A percentile compares a stretch with the other conserved stretches of the same genome.
phyloP scores from a whole-genome alignment of 2,329 filamentous ascomycete genomes.

The Dothiorella sarmentorum region DNA sequence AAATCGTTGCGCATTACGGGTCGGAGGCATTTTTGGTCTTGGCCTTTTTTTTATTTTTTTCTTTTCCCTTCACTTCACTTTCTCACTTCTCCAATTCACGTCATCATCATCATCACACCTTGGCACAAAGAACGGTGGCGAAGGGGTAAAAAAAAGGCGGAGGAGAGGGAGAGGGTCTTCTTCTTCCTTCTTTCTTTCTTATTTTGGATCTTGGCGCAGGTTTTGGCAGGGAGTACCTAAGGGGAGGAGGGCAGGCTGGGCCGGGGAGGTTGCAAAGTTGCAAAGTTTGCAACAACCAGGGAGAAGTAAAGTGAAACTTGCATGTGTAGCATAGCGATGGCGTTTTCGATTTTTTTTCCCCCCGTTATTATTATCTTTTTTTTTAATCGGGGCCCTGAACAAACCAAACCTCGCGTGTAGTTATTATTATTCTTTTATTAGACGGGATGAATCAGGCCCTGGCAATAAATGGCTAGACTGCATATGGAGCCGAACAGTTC shows the following conservation, averaged over 20 bases:
- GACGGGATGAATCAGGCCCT: background rate
- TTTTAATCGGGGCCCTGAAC: background rate
- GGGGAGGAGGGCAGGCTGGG: constrained; percentile 30
- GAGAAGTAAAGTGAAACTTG: constrained; percentile 10
- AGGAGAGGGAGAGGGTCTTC: constrained; percentile 4
- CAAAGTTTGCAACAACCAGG: too few relatives aligned
- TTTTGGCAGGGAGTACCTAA: background rate
- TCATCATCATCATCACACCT: too few relatives aligned
- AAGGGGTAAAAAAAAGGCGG: background rate
- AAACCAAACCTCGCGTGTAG: too few relatives aligned
- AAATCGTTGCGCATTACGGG: background rate
- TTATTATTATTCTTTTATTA: background rate
- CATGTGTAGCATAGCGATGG: constrained; percentile 17
- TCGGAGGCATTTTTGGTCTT: too few relatives aligned
- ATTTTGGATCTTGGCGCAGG: constrained; percentile 25
- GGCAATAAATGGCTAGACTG: too few relatives aligned
- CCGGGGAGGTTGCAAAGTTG: too few relatives aligned
- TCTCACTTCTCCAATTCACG: too few relatives aligned
- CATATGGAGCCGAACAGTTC: too few relatives aligned
- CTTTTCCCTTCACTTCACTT: too few relatives aligned
- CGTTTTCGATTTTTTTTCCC: constrained; percentile 2
- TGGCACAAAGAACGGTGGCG: too few relatives aligned
- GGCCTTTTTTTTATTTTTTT: too few relatives aligned
- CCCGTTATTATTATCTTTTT: background rate
- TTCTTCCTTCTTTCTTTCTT: constrained; percentile 10